Conservation (phyloP, 2,329 filamentous ascomycete genomes). For the Ophiostoma australiae region DNA sequence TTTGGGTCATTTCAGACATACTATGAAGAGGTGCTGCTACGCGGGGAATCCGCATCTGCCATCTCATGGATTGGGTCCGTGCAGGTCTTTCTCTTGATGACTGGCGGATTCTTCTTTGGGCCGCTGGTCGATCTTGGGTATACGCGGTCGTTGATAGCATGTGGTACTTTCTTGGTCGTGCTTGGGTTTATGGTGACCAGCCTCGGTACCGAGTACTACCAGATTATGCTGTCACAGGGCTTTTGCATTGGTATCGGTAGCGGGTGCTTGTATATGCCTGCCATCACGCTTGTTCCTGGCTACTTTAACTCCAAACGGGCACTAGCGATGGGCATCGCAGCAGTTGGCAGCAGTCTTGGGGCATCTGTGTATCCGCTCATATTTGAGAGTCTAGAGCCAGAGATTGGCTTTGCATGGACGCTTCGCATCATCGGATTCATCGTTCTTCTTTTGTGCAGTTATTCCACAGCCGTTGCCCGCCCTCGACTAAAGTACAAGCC, state of each 20-base stretch:
- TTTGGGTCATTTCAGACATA: constrained; percentile 3
- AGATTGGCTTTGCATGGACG: neutral
- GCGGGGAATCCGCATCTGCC: constrained; percentile 31
- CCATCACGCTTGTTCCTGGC: constrained; percentile 51
- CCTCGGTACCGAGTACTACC: constrained; percentile 42
- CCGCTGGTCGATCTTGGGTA: constrained; percentile 42
- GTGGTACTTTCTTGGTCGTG: constrained; percentile 41
- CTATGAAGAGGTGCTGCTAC: neutral
- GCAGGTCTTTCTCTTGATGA: constrained; percentile 42
- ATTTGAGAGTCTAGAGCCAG: constrained; percentile 12
- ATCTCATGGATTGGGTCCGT: constrained; percentile 49
- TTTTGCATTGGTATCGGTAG: constrained; percentile 53
- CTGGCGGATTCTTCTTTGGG: constrained; percentile 41
- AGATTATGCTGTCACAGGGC: constrained; percentile 50
- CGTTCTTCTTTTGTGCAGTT: neutral
- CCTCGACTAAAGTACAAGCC: neutral
- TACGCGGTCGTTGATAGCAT: constrained; percentile 34
- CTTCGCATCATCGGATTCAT: neutral
- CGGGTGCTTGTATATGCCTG: constrained; percentile 51
- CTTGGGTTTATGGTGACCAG: constrained; percentile 45
- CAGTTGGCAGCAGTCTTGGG: constrained; percentile 56
- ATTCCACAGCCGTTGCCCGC: neutral
- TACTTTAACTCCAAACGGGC: constrained; percentile 58
- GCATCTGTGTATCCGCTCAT: constrained; percentile 32
- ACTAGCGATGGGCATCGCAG: constrained; percentile 55